Evolutionary conservation across 2,329 filamentous ascomycete species (phyloP), one percentile per base, ranked within the genome.

Genomic region (Pochonia chlamydosporia): DNA sequence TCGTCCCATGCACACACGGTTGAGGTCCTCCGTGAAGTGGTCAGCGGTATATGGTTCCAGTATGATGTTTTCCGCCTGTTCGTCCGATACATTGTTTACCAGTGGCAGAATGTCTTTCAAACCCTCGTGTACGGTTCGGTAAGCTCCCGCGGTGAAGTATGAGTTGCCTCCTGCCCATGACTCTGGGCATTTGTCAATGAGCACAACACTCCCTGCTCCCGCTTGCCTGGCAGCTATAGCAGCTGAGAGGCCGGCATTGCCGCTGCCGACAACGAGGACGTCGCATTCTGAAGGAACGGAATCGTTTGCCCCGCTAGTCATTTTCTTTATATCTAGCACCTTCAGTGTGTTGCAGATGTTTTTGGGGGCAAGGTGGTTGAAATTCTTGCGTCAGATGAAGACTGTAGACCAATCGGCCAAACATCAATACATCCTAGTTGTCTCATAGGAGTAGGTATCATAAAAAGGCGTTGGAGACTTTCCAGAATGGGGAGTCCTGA

Each of bases 71-170:
- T 63, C 54, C 0, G 73, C 70, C 25, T 69, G 65, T 1, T 71
- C 68, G 0, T 60, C 42, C 20, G 71, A 60, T 1, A 80, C 73
- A 51, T 85, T 85, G 57, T 79, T 79, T 41, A 86, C 78, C 4
- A 85, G 56, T 0, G 81, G 79, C 0, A 84, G 63, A 0, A 87
- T 55, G 54, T 85, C 81, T 0, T 57, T 10, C 1, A 82, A 65
- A 0, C 82, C 82, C 6, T 57, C 47, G 55, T 84, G 78, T 1
- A 67, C 72, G 1, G 74, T 79, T 6, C 84, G 75, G 57, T 76
- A 83, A 2, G 80, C 81, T 1, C 80, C 82, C 0, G 82, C 82
- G 0, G 82, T 85, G 64, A 84, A 85, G 56, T 76, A 84, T 1
- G 73, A 72, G 56, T 85, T 85, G 1, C 82, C 82, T 11, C 82